Evolutionary conservation across 1,139 yeast genomes (phyloP), one percentile per base, ranked within the genome.

Genomic region (Suhomyces anneliseae): DNA sequence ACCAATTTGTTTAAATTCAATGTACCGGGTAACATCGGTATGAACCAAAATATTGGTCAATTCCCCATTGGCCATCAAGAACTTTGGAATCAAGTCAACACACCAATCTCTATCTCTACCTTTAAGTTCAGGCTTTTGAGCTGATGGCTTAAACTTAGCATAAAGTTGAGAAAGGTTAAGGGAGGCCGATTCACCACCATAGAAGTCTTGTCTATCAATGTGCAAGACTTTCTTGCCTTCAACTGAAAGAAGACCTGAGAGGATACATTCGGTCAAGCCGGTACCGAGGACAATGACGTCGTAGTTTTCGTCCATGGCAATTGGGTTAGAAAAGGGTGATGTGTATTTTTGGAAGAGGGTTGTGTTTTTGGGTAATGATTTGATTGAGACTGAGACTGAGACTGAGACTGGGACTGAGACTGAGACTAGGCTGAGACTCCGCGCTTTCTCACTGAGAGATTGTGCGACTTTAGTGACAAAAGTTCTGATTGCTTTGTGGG

Each of bases 31-130:
- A 44, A 93, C 99, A 60, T 92, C 93, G 27, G 99, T 93, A 67
- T 92, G 97, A 36, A 88, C 93, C 61, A 93, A 80, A 59, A 93
- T 95, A 68, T 92, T 92, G 58, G 98, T 92, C 71, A 93, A 80
- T 66, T 93, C 99, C 37, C 99, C 99, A 61, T 90, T 90, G 48
- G 98, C 95, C 99, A 93, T 95, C 59, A 95, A 76, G 60, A 93
- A 93, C 73, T 93, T 93, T 43, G 99, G 99, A 60, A 93, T 90
- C 72, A 93, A 78, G 65, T 93, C 99, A 47, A 93, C 92, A 68
- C 95, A 90, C 98, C 99, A 93, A 68, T 93, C 99, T 56, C 99
- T 81, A 63, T 90, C 97, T 59, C 95, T 82, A 42, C 99, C 99
- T 49, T 84, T 79, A 54, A 82, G 74, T 51, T 85, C 88, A 15